Evolutionary conservation across 2,329 filamentous ascomycete species (phyloP).

Genomic region (Phaeosphaeriaceae sp.): DNA sequence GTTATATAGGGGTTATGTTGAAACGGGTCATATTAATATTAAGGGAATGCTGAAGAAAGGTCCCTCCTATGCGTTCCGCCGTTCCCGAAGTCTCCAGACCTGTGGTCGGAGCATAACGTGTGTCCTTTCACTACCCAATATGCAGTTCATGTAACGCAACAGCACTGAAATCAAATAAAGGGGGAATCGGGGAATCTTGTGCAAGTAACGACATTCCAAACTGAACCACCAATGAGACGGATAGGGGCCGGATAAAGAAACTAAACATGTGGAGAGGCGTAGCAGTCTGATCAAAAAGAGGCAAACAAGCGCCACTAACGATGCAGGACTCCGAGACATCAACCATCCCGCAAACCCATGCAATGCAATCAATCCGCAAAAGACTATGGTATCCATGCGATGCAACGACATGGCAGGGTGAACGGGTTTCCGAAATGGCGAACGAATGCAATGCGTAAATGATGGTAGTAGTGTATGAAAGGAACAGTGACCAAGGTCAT

Average conservation of each 20-base stretch:
- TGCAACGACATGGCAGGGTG: constrained; percentile 23
- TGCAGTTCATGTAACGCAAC: constrained; percentile 21
- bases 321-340: constrained; percentile 27
- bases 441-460: constrained; percentile 28
- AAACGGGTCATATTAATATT: constrained; percentile 35
- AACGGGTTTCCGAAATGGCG: constrained; percentile 26
- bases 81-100: constrained; percentile 9
- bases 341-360: constrained; percentile 34
- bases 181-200: constrained; percentile 37
- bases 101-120: constrained; percentile 11
- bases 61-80: constrained; percentile 20
- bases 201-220: constrained; percentile 22
- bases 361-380: constrained; percentile 34
- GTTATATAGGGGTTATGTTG: neutral
- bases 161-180: constrained; percentile 15
- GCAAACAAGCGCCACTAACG: constrained; percentile 20
- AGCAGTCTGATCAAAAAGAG: constrained; percentile 20
- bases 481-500: constrained; percentile 15
- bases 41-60: constrained; percentile 25
- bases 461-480: constrained; percentile 8
- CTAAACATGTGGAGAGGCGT: constrained; percentile 4
- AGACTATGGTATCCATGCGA: constrained; percentile 21
- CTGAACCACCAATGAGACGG: constrained; percentile 27
- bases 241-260: constrained; percentile 3
- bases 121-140: constrained; percentile 22